Percentiles rank a stretch among this genome's conserved stretches.
Evolutionary conservation across 164 flowering plant species (phyloP).

Genomic region (Echeveria elegans): DNA sequence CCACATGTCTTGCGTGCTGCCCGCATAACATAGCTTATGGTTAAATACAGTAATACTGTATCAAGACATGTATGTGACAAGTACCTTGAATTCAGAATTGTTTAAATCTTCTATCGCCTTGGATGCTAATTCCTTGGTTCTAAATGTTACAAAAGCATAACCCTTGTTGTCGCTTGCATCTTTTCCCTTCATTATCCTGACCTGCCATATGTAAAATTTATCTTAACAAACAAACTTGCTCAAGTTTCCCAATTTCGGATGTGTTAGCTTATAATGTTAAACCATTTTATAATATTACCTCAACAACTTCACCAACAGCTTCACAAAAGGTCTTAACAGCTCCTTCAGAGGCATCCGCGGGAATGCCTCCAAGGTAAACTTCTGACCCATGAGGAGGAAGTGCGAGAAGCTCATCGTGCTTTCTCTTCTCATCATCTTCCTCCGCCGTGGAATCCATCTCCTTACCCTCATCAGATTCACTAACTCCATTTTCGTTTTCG

Average conservation of each 20-base stretch:
- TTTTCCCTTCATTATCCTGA: constrained; percentile 63
- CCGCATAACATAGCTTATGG: neutral
- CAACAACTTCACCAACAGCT: constrained; percentile 54
- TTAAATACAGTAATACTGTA: neutral
- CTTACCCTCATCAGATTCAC: constrained; percentile 33
- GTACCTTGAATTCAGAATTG: constrained; percentile 46
- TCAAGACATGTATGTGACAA: neutral
- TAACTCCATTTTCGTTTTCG: constrained; percentile 32
- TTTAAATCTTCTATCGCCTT: constrained; percentile 56
- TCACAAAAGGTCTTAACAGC: constrained; percentile 49
- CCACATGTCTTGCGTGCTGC: neutral
- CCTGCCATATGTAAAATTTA: constrained; percentile 23
- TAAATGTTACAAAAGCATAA: constrained; percentile 65
- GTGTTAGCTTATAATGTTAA: neutral
- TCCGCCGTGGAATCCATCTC: constrained; percentile 26
- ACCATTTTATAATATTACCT: constrained; percentile 26
- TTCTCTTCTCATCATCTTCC: constrained; percentile 42
- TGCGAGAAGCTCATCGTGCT: constrained; percentile 76
- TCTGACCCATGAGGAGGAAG: constrained; percentile 72
- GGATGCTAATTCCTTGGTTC: constrained; percentile 52
- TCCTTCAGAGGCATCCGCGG: constrained; percentile 43
- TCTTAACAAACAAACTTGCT: neutral
- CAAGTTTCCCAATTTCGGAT: neutral
- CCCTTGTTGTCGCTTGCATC: constrained; percentile 55
- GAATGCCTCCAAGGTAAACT: constrained; percentile 57